Conservation (phyloP, 2,329 filamentous ascomycete genomes). For the Aureobasidium melanogenum region DNA sequence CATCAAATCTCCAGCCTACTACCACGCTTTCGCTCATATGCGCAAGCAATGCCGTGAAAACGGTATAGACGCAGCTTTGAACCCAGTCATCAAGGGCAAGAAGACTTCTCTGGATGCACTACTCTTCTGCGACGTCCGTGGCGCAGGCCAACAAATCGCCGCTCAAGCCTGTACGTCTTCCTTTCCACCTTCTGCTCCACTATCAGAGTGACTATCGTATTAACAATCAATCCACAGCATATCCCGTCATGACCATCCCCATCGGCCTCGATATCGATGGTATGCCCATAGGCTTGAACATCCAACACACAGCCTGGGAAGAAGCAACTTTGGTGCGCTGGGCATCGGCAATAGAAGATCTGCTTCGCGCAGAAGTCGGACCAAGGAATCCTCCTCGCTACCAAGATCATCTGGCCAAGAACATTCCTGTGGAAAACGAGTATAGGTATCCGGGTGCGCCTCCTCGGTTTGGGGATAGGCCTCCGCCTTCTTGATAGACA, state of each 20-base stretch:
- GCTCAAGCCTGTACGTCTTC: constrained; percentile 20
- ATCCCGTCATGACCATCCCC: constrained; percentile 24
- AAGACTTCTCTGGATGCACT: constrained; percentile 20
- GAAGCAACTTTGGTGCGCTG: constrained; percentile 24
- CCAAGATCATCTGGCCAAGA: constrained; percentile 21
- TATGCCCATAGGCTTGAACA: constrained; percentile 53
- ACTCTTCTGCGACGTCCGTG: constrained; percentile 23
- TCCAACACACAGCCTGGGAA: constrained; percentile 30
- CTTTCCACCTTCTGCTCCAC: not conserved
- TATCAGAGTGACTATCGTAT: not conserved
- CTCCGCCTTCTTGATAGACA: not conserved
- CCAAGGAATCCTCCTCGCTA: constrained; percentile 17
- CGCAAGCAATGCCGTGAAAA: constrained; percentile 21
- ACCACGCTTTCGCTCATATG: constrained; percentile 21
- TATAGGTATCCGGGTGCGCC: constrained; percentile 6
- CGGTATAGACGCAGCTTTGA: constrained; percentile 24
- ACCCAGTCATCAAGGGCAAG: constrained; percentile 21
- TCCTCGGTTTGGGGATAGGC: constrained; percentile 6
- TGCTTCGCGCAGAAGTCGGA: constrained; percentile 14
- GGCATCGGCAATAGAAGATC: constrained; percentile 34
- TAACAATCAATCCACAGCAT: constrained; percentile 14
- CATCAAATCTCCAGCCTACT: constrained; percentile 20
- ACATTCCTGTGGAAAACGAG: constrained; percentile 19
- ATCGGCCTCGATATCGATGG: constrained; percentile 32
- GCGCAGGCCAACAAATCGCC: constrained; percentile 24